Evolutionary conservation across 768 basidiomycete species (phyloP), one percentile per base, ranked within the genome.

Genomic region (Zangia roseola): DNA sequence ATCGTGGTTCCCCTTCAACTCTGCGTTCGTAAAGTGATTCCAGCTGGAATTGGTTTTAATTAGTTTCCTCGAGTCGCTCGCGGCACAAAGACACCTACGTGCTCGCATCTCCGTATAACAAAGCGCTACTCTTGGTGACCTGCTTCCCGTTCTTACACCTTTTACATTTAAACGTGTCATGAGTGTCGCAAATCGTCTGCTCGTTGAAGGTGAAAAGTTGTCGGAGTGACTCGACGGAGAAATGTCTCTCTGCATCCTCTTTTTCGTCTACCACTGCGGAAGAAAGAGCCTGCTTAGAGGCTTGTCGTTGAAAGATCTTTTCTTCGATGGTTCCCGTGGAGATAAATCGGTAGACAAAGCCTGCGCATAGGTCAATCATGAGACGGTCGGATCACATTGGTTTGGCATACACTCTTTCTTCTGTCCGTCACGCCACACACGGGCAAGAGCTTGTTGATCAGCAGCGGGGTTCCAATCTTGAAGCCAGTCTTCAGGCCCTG

Each of bases 371-470:
- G 39, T 55, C 36, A 53, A 31, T 30, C 30, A 46, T 14, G 10
- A 16, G 9, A 40, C 42, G 12, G 8, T 34, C 5, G 2, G 35
- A 34, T 8, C 6, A 19, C n/a, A n/a, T 25, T 23, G 12, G 5
- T 13, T 25, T 16, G 20, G 63, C 88, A 45, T 62, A 94, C 95
- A 99, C 71, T 97, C 94, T 81, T 98, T 98, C 82, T 97, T 99
- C 69, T 98, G 95, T 0, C 95, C 95, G 62, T 99, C 95, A 72
- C 95, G 89, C 95, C 95, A 99, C 9, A 99, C 95, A 65, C 95
- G 92, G 37, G 95, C 95, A 6, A 99, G 77, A 8, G 95, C 95
- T 67, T 99, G 95, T 65, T 98, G 97, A 69, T 99, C 95, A 23
- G 94, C 92, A 10, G 95, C 95, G 21, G 94, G 94, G 60, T 97